These are phyloP conservation scores for Phytophthora lateralis DNA, from an alignment of 352 stramenopile genomes.

Conservation along the genomic window DNA sequence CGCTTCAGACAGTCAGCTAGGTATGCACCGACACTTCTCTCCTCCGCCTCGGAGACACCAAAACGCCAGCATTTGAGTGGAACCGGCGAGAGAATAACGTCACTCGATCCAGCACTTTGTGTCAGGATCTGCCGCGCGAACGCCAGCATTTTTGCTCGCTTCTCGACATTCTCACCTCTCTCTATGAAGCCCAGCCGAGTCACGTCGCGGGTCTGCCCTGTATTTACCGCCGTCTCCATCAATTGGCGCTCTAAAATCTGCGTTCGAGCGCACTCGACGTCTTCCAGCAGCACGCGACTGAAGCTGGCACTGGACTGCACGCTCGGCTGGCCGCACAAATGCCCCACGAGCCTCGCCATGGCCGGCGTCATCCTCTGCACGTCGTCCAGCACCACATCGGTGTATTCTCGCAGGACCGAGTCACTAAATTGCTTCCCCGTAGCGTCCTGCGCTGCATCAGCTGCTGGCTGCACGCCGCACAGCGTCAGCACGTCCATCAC, in stretches of 20 bases:
- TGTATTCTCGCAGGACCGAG: conserved; percentile 48
- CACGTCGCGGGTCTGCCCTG: conserved; percentile 3
- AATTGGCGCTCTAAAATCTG: conserved; percentile 47
- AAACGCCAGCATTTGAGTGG: conserved; percentile 36
- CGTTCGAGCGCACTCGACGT: conserved; percentile 37
- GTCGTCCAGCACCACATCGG: conserved; percentile 75
- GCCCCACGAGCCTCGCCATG: conserved; percentile 57
- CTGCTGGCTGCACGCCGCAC: conserved; percentile 17
- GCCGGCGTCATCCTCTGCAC: conserved; percentile 69
- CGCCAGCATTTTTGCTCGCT: conserved; percentile 25
- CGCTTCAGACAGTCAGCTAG: conserved; percentile 16
- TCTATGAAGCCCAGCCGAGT: conserved; percentile 6
- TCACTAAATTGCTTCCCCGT: conserved; percentile 39
- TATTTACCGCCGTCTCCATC: conserved; percentile 11
- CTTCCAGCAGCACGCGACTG: conserved; percentile 45
- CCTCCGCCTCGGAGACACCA: conserved; percentile 24
- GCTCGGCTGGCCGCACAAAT: conserved; percentile 40
- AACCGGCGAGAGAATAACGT: conserved; percentile 2
- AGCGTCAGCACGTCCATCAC: conserved; percentile 59
- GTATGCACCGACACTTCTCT: conserved; percentile 26
- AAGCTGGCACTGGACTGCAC: conserved; percentile 65
- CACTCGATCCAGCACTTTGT: background rate
- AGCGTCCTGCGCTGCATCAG: background rate
- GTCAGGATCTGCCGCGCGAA: conserved; percentile 35
- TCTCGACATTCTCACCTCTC: background rate